A percentile compares a stretch with the other conserved stretches of the same genome.
Conservation (phyloP, 169 alveolate species). For the Plasmodium blacklocki region DNA sequence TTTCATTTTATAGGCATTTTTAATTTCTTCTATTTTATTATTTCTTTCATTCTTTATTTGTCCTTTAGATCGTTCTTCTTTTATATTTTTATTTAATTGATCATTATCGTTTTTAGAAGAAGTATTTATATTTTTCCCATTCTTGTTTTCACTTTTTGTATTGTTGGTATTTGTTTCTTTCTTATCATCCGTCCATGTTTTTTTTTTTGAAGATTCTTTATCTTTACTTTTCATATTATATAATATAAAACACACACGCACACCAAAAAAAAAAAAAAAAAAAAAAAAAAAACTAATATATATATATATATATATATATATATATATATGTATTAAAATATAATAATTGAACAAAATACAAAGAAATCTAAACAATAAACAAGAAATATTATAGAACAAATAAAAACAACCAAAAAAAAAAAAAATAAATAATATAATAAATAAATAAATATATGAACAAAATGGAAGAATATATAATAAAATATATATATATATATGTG, state of each 20-base stretch:
- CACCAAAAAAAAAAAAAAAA: neutral
- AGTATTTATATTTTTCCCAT: neutral
- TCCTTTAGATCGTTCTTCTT: too few relatives aligned
- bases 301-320: neutral
- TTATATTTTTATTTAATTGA: too few relatives aligned
- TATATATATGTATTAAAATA: neutral
- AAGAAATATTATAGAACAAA: neutral
- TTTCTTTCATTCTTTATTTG: slow-evolving; percentile 3
- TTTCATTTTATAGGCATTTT: neutral
- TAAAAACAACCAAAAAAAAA: neutral
- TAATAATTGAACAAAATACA: neutral
- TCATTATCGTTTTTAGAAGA: neutral
- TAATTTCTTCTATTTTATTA: neutral
- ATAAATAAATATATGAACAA: neutral
- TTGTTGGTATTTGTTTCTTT: slow-evolving; percentile 14
- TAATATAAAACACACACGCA: neutral
- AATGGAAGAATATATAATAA: neutral
- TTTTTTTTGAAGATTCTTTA: slow-evolving; percentile 7
- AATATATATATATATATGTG: too few relatives aligned
- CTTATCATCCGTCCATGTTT: slow-evolving; percentile 1
- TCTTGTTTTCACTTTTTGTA: slow-evolving; percentile 2
- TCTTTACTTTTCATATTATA: neutral
- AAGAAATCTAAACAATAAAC: neutral
- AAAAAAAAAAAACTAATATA: neutral
- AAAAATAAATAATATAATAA: neutral